Base-by-base conservation (phyloP, 257 asterid genomes). In the Gardenia jasminoides region DNA sequence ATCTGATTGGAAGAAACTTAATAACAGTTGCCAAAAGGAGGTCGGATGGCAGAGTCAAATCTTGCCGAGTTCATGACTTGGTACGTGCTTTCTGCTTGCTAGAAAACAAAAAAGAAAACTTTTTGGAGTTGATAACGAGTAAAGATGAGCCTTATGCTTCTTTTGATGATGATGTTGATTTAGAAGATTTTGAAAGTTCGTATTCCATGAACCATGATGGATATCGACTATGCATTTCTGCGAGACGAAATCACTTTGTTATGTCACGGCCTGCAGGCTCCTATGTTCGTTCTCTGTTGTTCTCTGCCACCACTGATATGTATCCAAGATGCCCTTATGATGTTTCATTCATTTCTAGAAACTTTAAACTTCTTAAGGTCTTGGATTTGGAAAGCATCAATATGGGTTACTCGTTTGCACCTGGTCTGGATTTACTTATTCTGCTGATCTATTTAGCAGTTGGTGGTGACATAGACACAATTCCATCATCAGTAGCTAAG, bases 301-400 rank as follows among this genome's bases (percentile, higher is more conserved):
- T 77, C 46, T 70, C 48, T 70, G 72, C 81, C 64, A 67, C 47
- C 31, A 66, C n/a, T 48, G 80, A 77, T 66, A 67, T 24, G 26
- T 65, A 66, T 50, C 79, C 80, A 10, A 77, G 80, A 67, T 77
- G 80, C 65, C 76, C 76, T 10, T 72, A 78, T 4, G 46, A 56
- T 41, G 11, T 61, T 31, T 69, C 67, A 1, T 43, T 56, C 10
- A 31, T 69, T 39, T 69, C 70, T 33, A 20, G 41, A 2, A 76
- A 66, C 52, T 76, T 76, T 33, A 76, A 76, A 46, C 80, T 66
- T 66, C 80, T 76, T 47, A 76, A 28, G 31, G 80, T 76, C 66
- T 31, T 76, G 52, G 80, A 65, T 66, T 28, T 76, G 20, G 80
- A 76, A 66, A 28, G 65, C 50, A 48, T 76, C 80, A 76, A 76